Evolutionary conservation across 1,139 yeast species (phyloP).

Genomic region (Kodamaea ohmeri): DNA sequence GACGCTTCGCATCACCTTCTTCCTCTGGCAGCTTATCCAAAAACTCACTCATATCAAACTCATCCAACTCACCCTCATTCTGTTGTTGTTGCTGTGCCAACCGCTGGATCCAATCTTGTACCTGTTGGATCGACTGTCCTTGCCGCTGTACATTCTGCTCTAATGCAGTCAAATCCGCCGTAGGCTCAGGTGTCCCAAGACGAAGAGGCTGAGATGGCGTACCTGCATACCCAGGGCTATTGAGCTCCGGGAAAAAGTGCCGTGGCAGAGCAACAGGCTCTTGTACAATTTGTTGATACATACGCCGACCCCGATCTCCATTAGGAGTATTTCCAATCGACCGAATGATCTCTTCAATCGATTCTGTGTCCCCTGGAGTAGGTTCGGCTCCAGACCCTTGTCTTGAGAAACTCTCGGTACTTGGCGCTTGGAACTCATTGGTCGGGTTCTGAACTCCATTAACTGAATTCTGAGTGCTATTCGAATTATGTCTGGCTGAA

Average conservation of each 20-base stretch:
- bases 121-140: constrained; percentile 55
- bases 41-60: constrained; percentile 41
- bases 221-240: constrained; percentile 12
- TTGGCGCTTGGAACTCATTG: no score
- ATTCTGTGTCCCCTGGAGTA: neutral
- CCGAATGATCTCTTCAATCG: constrained; percentile 39
- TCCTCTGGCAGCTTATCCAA: constrained; percentile 18
- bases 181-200: constrained; percentile 14
- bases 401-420: no score
- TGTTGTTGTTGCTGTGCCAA: constrained; percentile 39
- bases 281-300: constrained; percentile 33
- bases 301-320: constrained; percentile 20
- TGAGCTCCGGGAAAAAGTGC: constrained; percentile 34
- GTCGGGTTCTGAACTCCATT: no score
- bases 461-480: no score
- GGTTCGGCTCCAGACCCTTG: neutral
- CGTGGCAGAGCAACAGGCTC: constrained; percentile 32
- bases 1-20: constrained; percentile 5
- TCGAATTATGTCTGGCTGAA: no score
- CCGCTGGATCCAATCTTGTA: constrained; percentile 56
- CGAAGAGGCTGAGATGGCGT: constrained; percentile 15
- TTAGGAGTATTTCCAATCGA: constrained; percentile 27
- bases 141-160: constrained; percentile 49
- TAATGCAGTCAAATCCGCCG: constrained; percentile 27
- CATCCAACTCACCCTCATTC: constrained; percentile 18